Evolutionary conservation across 371 early-diverging fungal species (phyloP), one percentile per base, ranked within the genome.

Genomic region (Mortierella sp.): DNA sequence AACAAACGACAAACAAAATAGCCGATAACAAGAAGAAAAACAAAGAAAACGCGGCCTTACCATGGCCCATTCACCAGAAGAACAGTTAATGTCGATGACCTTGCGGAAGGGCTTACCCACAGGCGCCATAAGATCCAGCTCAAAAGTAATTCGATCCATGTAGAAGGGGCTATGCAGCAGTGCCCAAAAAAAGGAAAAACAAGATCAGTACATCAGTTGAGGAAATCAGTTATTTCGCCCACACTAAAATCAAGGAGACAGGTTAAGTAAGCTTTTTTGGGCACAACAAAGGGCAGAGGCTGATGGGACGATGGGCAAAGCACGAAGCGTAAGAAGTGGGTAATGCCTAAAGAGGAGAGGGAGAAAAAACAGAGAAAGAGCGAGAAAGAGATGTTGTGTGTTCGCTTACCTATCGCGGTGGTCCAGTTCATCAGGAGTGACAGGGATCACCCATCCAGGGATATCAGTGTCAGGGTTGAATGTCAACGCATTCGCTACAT

Each of bases 51-150:
- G 2, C 58, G 19, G 21, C 42, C 54, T n/a, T 84, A 84, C 84
- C 84, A 84, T 78, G 8, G 85, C 85, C 85, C 85, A 84, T 38
- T 73, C 85, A 13, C 85, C 85, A 47, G 81, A 65, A 0, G 79
- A 21, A 50, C 85, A 84, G n/a, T 84, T 84, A 52, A 84, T 72
- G 26, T 84, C 85, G 48, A 84, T 84, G 19, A 72, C 79, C 70
- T 77, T 84, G 34, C 85, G 78, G 63, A 80, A 71, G 19, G 79
- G 79, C 42, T 71, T 81, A 57, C 77, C 77, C 3, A 84, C 48
- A 9, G 85, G 81, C 6, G 85, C 79, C 79, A 81, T 81, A 45
- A 84, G 73, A 55, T 81, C 80, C 68, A 84, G 77, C 58, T 84
- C 85, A 47, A 77, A 84, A 7, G 85, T 84, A 63, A 84, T 81